A percentile compares a stretch with the other conserved stretches of the same genome.
phyloP scores from a whole-genome alignment of 306 rosid genomes.

The Pterocarpus santalinus region DNA sequence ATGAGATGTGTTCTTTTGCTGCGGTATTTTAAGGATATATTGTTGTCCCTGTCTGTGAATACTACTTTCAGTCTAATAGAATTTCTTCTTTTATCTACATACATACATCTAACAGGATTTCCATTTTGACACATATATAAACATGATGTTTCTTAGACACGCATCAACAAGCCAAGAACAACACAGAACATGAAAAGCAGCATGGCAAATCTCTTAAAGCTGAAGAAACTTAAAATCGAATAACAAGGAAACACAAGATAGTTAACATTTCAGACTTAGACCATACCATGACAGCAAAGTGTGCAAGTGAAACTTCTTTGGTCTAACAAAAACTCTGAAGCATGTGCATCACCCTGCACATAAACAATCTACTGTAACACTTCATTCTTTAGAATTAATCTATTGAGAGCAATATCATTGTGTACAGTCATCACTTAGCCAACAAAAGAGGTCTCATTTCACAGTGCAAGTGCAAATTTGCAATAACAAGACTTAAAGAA shows the following conservation, averaged over 20 bases:
- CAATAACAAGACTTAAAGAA: neutral
- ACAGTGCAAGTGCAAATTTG: slow-evolving; percentile 1
- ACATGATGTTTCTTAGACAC: slow-evolving; percentile 7
- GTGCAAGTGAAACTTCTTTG: slow-evolving; percentile 2
- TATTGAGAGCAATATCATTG: slow-evolving; percentile 6
- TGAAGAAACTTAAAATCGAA: neutral
- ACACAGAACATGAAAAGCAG: neutral
- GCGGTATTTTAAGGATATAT: neutral
- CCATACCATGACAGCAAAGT: slow-evolving; percentile 52
- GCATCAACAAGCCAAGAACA: neutral
- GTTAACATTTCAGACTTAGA: slow-evolving; percentile 11
- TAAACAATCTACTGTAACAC: neutral
- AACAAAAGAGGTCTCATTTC: neutral
- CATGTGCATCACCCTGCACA: slow-evolving; percentile 43
- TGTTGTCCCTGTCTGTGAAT: neutral
- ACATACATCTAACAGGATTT: slow-evolving; percentile 2
- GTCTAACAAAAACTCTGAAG: slow-evolving; percentile 29
- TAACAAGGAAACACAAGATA: slow-evolving; percentile 8
- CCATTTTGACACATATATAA: neutral
- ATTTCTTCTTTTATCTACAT: neutral
- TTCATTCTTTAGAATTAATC: neutral
- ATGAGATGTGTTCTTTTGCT: slow-evolving; percentile 2
- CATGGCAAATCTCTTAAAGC: neutral
- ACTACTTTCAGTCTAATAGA: neutral
- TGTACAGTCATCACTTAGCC: neutral